phyloP scores from a whole-genome alignment of 208 protist genomes.

The Strigomonas culicis region DNA sequence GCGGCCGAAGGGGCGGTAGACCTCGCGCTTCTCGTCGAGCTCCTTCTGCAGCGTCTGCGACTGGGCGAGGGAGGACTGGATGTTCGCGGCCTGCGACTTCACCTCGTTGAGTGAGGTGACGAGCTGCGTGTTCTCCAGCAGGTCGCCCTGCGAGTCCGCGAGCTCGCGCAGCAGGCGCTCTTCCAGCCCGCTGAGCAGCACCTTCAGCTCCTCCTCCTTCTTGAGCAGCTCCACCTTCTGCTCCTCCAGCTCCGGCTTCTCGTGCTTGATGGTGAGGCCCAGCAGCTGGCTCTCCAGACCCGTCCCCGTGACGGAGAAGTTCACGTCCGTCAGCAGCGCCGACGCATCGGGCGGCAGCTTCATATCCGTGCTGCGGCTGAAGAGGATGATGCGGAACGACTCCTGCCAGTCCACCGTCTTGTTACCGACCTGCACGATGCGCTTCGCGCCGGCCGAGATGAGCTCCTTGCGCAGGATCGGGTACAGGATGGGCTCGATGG shows the following conservation, averaged over 20 bases:
- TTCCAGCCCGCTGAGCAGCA: constrained; percentile 93
- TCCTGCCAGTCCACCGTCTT: constrained; percentile 97
- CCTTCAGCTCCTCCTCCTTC: constrained; percentile 95
- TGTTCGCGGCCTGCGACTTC: constrained; percentile 87
- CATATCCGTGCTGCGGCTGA: constrained; percentile 90
- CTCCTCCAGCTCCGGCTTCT: constrained; percentile 95
- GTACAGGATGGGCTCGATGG: constrained; percentile 94
- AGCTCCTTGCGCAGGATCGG: constrained; percentile 95
- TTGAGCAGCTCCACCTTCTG: constrained; percentile 92
- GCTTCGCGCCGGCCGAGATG: constrained; percentile 83
- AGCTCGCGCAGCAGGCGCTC: constrained; percentile 91
- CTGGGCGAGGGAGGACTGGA: constrained; percentile 82
- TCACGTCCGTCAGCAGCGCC: constrained; percentile 92
- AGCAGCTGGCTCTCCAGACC: constrained; percentile 97
- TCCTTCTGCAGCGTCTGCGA: constrained; percentile 85
- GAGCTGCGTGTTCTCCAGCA: constrained; percentile 95
- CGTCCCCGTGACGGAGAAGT: constrained; percentile 96
- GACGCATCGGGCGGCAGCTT: constrained; percentile 84
- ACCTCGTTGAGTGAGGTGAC: constrained; percentile 93
- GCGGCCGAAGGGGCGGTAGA: constrained; percentile 91
- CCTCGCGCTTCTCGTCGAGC: constrained; percentile 93
- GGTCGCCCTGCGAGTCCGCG: constrained; percentile 88
- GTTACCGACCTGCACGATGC: constrained; percentile 94
- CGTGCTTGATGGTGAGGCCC: constrained; percentile 92
- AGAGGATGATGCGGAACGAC: constrained; percentile 93